Conservation (phyloP, 345 rosid genomes). For the Dipteronia dyeriana region DNA sequence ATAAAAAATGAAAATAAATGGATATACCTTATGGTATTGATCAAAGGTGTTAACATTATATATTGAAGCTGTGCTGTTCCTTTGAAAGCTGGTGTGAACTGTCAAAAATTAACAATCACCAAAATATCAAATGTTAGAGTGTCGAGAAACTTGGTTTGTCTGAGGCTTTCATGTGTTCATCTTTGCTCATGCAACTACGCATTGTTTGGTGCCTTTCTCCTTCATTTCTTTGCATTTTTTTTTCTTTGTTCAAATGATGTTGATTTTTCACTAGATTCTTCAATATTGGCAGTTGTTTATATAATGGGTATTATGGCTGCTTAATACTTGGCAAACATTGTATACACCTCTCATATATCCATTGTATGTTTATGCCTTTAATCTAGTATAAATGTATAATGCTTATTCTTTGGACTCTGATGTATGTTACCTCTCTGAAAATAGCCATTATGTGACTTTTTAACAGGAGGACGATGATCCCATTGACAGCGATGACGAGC, state of each 20-base stretch:
- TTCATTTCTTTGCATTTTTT: neutral
- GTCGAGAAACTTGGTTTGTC: neutral
- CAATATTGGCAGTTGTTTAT: neutral
- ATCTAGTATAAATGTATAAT: neutral
- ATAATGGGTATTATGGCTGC: neutral
- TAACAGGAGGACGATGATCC: constrained; percentile 76
- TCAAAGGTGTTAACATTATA: neutral
- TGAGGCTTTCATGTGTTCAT: neutral
- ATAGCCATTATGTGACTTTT: constrained; percentile 10
- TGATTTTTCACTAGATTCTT: neutral
- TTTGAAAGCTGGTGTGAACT: neutral
- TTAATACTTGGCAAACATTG: neutral
- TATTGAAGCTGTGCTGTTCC: neutral
- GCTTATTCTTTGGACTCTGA: neutral
- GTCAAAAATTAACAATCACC: neutral
- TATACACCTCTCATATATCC: neutral
- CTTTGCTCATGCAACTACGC: neutral
- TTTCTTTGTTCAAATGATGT: neutral
- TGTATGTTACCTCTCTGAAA: constrained; percentile 13
- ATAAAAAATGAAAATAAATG: neutral
- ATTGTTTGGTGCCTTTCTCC: neutral
- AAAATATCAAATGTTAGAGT: neutral
- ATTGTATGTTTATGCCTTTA: neutral
- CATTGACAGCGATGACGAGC: constrained; percentile 71
- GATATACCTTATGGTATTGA: neutral